phyloP scores from a whole-genome alignment of 2,329 filamentous ascomycete species.

The Hypoxylon sp. region DNA sequence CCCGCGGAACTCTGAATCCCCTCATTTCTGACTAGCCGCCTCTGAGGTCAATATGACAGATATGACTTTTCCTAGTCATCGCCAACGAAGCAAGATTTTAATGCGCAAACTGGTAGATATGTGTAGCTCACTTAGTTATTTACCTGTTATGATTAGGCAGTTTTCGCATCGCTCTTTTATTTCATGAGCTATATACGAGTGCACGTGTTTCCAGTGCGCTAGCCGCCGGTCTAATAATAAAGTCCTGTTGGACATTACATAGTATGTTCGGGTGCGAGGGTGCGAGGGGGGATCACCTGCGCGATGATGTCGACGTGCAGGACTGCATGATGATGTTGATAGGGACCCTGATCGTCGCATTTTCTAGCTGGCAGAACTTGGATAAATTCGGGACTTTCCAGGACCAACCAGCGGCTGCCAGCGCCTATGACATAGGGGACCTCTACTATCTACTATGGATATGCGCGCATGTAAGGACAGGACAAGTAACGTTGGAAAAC shows the following conservation, averaged over 20 bases:
- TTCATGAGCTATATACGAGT: conserved; percentile 32
- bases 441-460: neutral
- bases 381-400: conserved; percentile 30
- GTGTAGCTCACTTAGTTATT: neutral
- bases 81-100: conserved; percentile 5
- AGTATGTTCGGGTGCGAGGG: neutral
- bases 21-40: conserved; percentile 20
- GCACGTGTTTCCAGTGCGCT: conserved; percentile 2
- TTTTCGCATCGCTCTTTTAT: conserved; percentile 24
- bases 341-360: conserved; percentile 43
- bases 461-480: conserved; percentile 14
- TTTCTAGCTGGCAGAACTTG: conserved; percentile 37
- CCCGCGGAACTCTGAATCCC: conserved; percentile 28
- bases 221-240: conserved; percentile 21
- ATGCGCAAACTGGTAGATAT: neutral
- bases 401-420: conserved; percentile 34
- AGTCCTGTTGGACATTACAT: neutral
- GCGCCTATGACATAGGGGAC: conserved; percentile 26
- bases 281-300: conserved; percentile 13
- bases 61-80: conserved; percentile 7
- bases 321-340: conserved; percentile 32
- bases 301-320: conserved; percentile 39
- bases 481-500: conserved; percentile 13
- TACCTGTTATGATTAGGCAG: conserved; percentile 5
- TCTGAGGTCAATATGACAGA: conserved; percentile 17